phyloP scores from a whole-genome alignment of 257 asterid genomes.

The Forsythia suspensa region DNA sequence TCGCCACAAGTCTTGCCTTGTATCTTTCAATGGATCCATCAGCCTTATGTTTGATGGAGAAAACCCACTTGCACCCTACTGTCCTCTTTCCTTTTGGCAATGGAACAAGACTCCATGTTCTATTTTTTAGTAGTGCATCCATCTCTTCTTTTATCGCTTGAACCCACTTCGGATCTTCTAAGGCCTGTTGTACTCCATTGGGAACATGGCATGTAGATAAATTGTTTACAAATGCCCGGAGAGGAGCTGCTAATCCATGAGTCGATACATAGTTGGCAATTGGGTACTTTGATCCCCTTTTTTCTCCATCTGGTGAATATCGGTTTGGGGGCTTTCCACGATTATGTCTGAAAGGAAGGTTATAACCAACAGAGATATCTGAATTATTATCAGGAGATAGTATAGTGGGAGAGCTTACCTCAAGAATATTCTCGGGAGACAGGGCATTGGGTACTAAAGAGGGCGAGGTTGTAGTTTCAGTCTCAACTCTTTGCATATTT shows the following conservation, averaged over 20 bases:
- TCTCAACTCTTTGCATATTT: too few relatives aligned
- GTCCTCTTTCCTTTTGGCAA: not conserved
- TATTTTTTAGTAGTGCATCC: not conserved
- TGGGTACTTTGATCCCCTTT: not conserved
- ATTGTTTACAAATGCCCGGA: not conserved
- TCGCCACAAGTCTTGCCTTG: not conserved
- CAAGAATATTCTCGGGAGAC: not conserved
- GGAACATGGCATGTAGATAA: not conserved
- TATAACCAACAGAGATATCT: not conserved
- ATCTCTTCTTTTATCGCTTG: too few relatives aligned
- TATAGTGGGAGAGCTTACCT: not conserved
- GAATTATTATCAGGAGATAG: not conserved
- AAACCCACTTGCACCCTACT: not conserved
- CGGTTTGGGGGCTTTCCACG: not conserved
- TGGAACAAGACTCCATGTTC: not conserved
- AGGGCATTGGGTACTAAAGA: not conserved
- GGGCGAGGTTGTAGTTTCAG: not conserved
- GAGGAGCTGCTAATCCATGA: not conserved
- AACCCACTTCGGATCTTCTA: too few relatives aligned
- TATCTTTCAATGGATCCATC: not conserved
- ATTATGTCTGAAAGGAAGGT: not conserved
- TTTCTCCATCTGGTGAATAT: not conserved
- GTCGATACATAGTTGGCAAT: not conserved
- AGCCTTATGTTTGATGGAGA: not conserved
- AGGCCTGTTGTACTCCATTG: not conserved